A percentile compares a stretch with the other conserved stretches of the same genome.
Conservation (phyloP, 2,329 filamentous ascomycete species). For the Bertia moriformis region DNA sequence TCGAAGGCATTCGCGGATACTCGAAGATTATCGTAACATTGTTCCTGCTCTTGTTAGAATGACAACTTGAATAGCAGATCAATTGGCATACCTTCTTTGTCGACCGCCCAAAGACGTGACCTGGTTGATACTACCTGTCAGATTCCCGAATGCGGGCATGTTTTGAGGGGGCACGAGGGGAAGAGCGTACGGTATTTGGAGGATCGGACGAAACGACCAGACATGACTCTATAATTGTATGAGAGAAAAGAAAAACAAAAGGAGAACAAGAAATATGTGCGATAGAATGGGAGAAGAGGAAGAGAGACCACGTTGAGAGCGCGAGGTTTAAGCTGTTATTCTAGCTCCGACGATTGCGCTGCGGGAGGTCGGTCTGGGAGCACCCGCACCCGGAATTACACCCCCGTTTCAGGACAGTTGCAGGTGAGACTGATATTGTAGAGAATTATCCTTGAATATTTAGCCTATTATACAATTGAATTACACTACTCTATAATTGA, state of each 20-base stretch:
- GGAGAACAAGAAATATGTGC: no score
- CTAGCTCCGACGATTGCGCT: no score
- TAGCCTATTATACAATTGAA: no score
- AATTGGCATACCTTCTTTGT: slow-evolving; percentile 52
- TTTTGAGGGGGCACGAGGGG: background rate
- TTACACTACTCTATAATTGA: no score
- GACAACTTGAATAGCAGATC: background rate
- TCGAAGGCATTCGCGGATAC: slow-evolving; percentile 68
- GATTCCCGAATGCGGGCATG: background rate
- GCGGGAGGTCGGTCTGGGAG: no score
- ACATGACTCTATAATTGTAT: slow-evolving; percentile 2
- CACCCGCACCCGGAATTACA: no score
- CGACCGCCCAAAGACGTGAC: slow-evolving; percentile 62
- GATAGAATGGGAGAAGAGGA: background rate
- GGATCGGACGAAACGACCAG: slow-evolving; percentile 11
- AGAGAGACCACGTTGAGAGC: no score
- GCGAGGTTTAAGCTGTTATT: no score
- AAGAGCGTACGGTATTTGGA: slow-evolving; percentile 12
- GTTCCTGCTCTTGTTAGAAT: background rate
- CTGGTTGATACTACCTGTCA: slow-evolving; percentile 24
- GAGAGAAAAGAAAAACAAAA: background rate
- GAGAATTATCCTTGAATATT: no score
- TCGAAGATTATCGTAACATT: slow-evolving; percentile 60
- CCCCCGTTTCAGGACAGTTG: no score
- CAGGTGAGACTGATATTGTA: no score